Evolutionary conservation across 495 filamentous ascomycete species (phyloP).

Genomic region (Viridothelium virens): DNA sequence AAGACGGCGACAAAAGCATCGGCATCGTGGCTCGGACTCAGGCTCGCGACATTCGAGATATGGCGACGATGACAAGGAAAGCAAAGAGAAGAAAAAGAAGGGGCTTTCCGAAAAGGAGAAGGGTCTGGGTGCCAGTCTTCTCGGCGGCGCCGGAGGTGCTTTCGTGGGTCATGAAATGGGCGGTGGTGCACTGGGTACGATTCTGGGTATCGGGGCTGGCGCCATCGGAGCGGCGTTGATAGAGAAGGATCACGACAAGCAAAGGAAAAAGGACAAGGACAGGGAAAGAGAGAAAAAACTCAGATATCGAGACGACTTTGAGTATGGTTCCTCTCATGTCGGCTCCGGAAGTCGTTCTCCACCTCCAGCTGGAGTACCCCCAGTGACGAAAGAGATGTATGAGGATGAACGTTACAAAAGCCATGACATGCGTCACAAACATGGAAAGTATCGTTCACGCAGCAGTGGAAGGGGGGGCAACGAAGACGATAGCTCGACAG

Average conservation of each 20-base stretch:
- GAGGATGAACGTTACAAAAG: neutral
- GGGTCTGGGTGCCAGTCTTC: conserved; percentile 7
- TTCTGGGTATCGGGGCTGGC: conserved; percentile 4
- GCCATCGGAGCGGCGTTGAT: neutral
- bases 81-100: conserved; percentile 9
- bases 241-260: conserved; percentile 4
- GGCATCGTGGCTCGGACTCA: neutral
- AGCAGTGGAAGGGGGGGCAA: neutral
- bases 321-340: conserved; percentile 5
- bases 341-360: neutral
- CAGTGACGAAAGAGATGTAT: neutral
- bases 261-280: conserved; percentile 4
- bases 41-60: neutral
- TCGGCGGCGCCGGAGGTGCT: conserved; percentile 1
- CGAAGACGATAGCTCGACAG: neutral
- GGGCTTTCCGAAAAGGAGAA: conserved; percentile 6
- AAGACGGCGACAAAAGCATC: neutral
- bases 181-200: neutral
- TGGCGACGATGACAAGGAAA: neutral
- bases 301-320: conserved; percentile 7
- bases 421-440: neutral
- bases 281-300: neutral
- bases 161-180: conserved; percentile 8
- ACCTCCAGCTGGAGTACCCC: neutral
- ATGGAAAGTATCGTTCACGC: neutral